Evolutionary conservation across 2,329 filamentous ascomycete genomes (phyloP).

Genomic region (Fusarium torreyae): DNA sequence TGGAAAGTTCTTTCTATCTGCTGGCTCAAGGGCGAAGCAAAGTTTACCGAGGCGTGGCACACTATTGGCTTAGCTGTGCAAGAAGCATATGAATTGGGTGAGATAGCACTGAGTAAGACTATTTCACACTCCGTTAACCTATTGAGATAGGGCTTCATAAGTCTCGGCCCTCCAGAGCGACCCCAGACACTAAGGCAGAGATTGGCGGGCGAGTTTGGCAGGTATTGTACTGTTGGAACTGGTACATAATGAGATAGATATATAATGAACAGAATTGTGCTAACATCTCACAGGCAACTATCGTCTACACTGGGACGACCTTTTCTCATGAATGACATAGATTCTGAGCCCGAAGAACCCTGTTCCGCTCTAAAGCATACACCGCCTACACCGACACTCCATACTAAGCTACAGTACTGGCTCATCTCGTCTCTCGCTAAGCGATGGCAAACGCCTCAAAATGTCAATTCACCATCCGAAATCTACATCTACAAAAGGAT

Average conservation of each 20-base stretch:
- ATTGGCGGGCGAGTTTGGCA: constrained; percentile 23
- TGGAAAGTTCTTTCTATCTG: constrained; percentile 25
- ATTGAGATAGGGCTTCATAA: neutral
- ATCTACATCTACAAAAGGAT: neutral
- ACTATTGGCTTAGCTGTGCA: constrained; percentile 14
- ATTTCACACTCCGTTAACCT: neutral
- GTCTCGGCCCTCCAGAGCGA: neutral
- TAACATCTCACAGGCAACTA: constrained; percentile 2
- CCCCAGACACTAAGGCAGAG: neutral
- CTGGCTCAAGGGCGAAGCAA: constrained; percentile 20
- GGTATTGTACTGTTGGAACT: constrained; percentile 21
- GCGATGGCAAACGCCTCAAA: constrained; percentile 22
- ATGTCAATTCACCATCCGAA: neutral
- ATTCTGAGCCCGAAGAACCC: neutral
- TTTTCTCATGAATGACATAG: constrained; percentile 19
- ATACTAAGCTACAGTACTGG: constrained; percentile 20
- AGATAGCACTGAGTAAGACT: accelerated
- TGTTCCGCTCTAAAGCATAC: accelerated
- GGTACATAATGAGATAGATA: accelerated
- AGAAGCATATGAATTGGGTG: constrained; percentile 22
- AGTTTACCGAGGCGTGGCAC: constrained; percentile 24
- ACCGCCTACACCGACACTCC: constrained; percentile 2
- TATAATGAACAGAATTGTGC: accelerated
- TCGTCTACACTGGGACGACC: constrained; percentile 4
- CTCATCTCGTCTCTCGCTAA: constrained; percentile 21